Evolutionary conservation across 805 yeast species (phyloP).

Genomic region (Barnettozyma vustinii): DNA sequence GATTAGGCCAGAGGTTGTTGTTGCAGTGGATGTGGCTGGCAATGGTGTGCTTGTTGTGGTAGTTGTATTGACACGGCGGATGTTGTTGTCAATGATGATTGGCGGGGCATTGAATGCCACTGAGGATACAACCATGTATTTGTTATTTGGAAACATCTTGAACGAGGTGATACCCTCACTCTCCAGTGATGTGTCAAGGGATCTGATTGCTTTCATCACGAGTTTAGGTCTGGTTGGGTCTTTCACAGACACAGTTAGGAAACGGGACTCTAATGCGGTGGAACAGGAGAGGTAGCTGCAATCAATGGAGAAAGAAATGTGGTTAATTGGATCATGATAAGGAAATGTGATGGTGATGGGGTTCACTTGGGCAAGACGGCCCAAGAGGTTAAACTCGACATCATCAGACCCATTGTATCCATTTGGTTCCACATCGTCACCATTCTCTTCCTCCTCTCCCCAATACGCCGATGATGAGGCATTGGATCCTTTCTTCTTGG

Average conservation of each 20-base stretch:
- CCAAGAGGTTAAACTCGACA: slow-evolving; percentile 6
- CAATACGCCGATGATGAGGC: not conserved
- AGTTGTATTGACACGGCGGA: slow-evolving; percentile 19
- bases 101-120: slow-evolving; percentile 64
- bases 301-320: slow-evolving; percentile 66
- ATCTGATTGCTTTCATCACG: slow-evolving; percentile 61
- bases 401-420: slow-evolving; percentile 5
- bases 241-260: slow-evolving; percentile 64
- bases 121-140: slow-evolving; percentile 51
- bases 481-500: not conserved
- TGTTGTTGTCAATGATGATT: slow-evolving; percentile 58
- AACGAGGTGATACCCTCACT: slow-evolving; percentile 87
- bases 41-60: not conserved
- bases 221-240: slow-evolving; percentile 60
- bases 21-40: not conserved
- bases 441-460: not conserved
- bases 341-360: slow-evolving; percentile 78
- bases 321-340: slow-evolving; percentile 77
- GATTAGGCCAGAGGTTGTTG: not conserved
- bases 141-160: slow-evolving; percentile 63
- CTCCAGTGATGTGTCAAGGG: slow-evolving; percentile 60
- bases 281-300: slow-evolving; percentile 71
- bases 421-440: not conserved
- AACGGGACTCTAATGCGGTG: slow-evolving; percentile 63
- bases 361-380: slow-evolving; percentile 33